A percentile compares a stretch with the other conserved stretches of the same genome.
phyloP scores from a whole-genome alignment of 1,139 yeast genomes.

The Pichia sp. region DNA sequence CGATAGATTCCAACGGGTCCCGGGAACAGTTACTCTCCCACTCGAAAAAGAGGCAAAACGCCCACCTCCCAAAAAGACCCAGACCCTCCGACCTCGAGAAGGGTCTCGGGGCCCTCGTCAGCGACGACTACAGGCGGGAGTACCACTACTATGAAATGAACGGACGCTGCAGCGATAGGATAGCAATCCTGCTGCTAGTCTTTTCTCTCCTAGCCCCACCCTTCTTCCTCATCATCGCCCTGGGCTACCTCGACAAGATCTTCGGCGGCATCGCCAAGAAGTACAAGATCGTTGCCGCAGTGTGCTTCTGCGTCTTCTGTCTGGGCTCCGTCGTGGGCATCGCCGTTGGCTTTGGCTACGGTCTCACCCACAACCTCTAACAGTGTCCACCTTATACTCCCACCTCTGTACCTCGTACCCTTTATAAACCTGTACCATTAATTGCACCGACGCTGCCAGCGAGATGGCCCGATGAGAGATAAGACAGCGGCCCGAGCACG shows the following conservation, averaged over 20 bases:
- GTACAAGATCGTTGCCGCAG: constrained; percentile 22
- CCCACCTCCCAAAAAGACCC: too few species aligned
- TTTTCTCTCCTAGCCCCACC: constrained; percentile 29
- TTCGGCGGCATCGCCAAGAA: constrained; percentile 24
- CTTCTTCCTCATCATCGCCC: constrained; percentile 27
- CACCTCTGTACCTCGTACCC: not conserved
- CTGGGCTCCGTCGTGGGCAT: constrained; percentile 24
- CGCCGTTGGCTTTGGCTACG: constrained; percentile 27
- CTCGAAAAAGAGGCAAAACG: too few species aligned
- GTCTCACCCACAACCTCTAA: constrained; percentile 14
- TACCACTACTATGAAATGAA: not conserved
- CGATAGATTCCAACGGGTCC: not conserved
- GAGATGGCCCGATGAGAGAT: too few species aligned
- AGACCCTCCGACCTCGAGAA: constrained; percentile 1
- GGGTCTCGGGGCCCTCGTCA: not conserved
- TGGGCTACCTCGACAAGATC: constrained; percentile 27
- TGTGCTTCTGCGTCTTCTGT: constrained; percentile 18
- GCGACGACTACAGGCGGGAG: not conserved
- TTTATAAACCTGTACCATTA: too few species aligned
- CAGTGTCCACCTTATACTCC: too few species aligned
- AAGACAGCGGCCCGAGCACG: too few species aligned
- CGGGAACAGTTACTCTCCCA: not conserved
- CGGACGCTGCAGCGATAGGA: constrained; percentile 12
- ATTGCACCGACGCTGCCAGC: too few species aligned
- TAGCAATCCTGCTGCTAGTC: constrained; percentile 20